These are phyloP conservation scores for Akanthomyces muscarius DNA, from an alignment of 2,329 filamentous ascomycete genomes.

Conservation along the genomic window DNA sequence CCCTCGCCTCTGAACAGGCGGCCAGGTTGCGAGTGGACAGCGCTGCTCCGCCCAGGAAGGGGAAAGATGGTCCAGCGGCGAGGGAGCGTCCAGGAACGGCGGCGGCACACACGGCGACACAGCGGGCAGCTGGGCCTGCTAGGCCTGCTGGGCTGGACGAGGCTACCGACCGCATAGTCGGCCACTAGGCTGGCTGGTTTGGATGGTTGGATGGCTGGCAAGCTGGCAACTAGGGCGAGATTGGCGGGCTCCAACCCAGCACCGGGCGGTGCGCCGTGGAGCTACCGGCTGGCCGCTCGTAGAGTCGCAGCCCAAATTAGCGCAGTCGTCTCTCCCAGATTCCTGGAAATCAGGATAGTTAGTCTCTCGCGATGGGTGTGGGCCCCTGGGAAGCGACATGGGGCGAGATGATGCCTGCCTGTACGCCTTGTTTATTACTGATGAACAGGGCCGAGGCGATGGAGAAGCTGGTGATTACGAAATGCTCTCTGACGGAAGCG, in stretches of 20 bases:
- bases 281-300: not conserved
- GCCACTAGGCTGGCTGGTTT: not conserved
- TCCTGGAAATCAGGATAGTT: constrained; percentile 5
- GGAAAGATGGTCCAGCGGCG: not conserved
- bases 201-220: not conserved
- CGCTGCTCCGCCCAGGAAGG: constrained; percentile 7
- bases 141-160: constrained; percentile 2
- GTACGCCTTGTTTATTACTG: not conserved
- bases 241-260: not conserved
- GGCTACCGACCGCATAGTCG: not conserved
- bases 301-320: not conserved
- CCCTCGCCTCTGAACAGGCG: not conserved
- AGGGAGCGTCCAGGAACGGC: not conserved
- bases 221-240: not conserved
- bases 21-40: not conserved
- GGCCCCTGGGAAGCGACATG: not conserved
- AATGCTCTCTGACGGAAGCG: not conserved
- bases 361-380: not conserved
- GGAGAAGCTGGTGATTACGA: not conserved
- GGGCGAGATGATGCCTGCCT: not conserved
- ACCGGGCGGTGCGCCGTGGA: not conserved
- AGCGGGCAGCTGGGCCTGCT: not conserved
- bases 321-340: constrained; percentile 9
- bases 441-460: not conserved
- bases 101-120: not conserved